These are phyloP conservation scores for Fomitiporia mediterranea DNA, from an alignment of 1,284 basidiomycete genomes.

Conservation along the genomic window DNA sequence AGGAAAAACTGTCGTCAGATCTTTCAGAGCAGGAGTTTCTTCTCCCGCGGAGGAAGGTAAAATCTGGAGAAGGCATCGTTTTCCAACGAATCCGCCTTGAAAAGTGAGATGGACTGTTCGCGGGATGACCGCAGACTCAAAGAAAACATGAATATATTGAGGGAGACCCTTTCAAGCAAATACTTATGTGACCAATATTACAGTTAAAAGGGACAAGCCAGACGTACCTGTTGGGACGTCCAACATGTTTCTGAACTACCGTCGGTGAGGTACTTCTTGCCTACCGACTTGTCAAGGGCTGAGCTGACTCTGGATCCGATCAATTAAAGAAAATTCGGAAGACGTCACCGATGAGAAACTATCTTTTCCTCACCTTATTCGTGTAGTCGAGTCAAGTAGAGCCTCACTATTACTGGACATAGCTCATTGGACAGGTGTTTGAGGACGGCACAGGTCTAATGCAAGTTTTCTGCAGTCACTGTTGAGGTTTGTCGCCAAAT, in stretches of 20 bases:
- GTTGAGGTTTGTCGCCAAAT: too few species aligned
- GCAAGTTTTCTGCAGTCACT: too few species aligned
- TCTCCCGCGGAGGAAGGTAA: conserved; percentile 9
- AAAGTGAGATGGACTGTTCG: conserved; percentile 60
- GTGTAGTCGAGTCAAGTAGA: not conserved
- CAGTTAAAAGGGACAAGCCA: not conserved
- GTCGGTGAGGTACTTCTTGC: conserved; percentile 71
- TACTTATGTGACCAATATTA: not conserved
- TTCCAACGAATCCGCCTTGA: conserved; percentile 82
- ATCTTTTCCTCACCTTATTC: not conserved
- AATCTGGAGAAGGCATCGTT: conserved; percentile 48
- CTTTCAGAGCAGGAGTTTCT: conserved; percentile 37
- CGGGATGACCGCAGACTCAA: conserved; percentile 49
- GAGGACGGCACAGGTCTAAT: too few species aligned
- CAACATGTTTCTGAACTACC: conserved; percentile 75
- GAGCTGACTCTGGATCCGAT: conserved; percentile 63
- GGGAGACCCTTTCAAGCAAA: conserved; percentile 48
- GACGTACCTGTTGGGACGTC: conserved; percentile 69
- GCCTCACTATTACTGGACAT: too few species aligned
- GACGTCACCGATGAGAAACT: not conserved
- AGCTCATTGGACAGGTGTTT: too few species aligned
- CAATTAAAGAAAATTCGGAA: not conserved
- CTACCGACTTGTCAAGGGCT: conserved; percentile 69
- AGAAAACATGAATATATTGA: conserved; percentile 65
- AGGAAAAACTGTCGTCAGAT: conserved; percentile 55